Evolutionary conservation across 306 rosid species (phyloP), one percentile per base, ranked within the genome.

Genomic region (apple (Malus domestica)): DNA sequence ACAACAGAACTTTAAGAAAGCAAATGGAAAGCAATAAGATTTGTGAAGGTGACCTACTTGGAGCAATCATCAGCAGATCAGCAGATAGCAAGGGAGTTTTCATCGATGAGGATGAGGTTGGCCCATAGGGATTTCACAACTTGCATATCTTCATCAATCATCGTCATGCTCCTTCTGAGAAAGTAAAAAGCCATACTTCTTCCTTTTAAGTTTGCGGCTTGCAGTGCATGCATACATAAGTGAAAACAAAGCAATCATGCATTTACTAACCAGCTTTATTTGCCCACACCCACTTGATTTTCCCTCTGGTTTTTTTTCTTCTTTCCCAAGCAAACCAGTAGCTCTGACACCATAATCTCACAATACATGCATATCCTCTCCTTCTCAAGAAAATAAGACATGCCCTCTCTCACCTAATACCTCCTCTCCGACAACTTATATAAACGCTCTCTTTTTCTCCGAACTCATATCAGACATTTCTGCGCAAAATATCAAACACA

Each of bases 281-380:
- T 40, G 20, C 65, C 30, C 74, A 68, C 63, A 35, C 51, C 74
- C 68, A 76, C 59, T 59, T 12, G 60, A 58, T 33, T 29, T 70
- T 54, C 40, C 75, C 80, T 76, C 84, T 83, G 76, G 77, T 78
- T 64, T 57, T 64, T 64, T 90, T 85, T 79, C 96, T 89, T 80
- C 76, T 55, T 84, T 87, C 83, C 78, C 80, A 91, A 93, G 97
- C 93, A 91, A 89, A 85, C 83, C 40, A 29, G 76, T 65, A 62
- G 83, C 78, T 80, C 82, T 64, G 59, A 73, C 65, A 68, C 49
- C 82, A 6, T 72, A 79, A 75, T 65, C 74, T 68, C 82, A 67
- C 83, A 40, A 51, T 75, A 77, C 78, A 72, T 73, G 55, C 76
- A 67, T 77, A 63, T 75, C 83, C 85, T 81, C 85, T 83, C 83